A percentile compares a stretch with the other conserved stretches of the same genome.
These are phyloP conservation scores for Pisolithus albus DNA, from an alignment of 768 basidiomycete genomes.

Conservation along the genomic window DNA sequence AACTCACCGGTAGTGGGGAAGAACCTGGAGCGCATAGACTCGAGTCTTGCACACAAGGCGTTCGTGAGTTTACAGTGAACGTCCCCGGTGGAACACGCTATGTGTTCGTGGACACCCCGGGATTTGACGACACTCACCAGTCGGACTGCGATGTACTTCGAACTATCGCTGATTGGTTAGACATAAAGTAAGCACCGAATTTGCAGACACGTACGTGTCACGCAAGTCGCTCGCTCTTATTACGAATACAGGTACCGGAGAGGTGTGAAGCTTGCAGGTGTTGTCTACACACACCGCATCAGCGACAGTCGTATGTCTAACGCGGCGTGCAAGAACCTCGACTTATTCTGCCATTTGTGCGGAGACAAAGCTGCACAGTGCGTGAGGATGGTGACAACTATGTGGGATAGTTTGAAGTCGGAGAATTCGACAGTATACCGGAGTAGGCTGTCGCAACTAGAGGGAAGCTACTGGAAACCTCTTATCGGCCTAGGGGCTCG, in stretches of 20 bases:
- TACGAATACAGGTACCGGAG: not conserved
- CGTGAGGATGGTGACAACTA: constrained; percentile 25
- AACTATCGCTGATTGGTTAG: not conserved
- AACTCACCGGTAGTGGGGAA: not conserved
- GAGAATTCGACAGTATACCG: constrained; percentile 3
- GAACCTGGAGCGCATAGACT: not conserved
- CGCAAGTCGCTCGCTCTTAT: too few relatives aligned
- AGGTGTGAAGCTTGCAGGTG: constrained; percentile 18
- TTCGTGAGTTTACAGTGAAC: constrained; percentile 12
- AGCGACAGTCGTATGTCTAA: constrained; percentile 29
- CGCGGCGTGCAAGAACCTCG: constrained; percentile 23
- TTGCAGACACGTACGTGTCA: not conserved
- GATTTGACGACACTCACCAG: not conserved
- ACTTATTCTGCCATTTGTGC: constrained; percentile 30
- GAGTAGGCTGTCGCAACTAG: constrained; percentile 20
- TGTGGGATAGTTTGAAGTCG: not conserved
- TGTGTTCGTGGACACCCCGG: constrained; percentile 17
- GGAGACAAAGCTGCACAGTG: constrained; percentile 24
- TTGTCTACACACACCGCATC: constrained; percentile 31
- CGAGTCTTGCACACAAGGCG: not conserved
- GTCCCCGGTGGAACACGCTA: constrained; percentile 4
- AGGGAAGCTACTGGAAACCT: constrained; percentile 15
- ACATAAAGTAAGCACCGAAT: not conserved
- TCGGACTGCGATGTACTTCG: not conserved
- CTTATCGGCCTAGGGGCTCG: not conserved